phyloP scores from a whole-genome alignment of 2,329 filamentous ascomycete genomes.

The Apiospora aurea region DNA sequence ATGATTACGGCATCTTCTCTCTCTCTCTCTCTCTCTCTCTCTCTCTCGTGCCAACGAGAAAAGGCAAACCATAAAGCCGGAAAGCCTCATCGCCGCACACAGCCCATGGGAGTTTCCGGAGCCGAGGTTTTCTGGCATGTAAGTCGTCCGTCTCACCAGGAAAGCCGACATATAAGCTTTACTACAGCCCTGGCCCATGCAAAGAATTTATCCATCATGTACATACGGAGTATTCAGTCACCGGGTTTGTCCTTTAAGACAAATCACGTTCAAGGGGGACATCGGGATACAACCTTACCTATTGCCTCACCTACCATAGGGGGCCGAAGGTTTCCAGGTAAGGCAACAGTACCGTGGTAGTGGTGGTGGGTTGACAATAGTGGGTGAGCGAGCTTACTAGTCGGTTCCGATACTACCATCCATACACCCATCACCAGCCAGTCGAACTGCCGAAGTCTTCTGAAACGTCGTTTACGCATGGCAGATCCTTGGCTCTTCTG shows the following conservation, averaged over 20 bases:
- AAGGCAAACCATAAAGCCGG: background rate
- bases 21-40: too few relatives aligned
- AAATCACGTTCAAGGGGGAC: background rate
- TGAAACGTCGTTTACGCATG: slow-evolving; percentile 10
- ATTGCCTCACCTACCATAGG: background rate
- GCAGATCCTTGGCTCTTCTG: background rate
- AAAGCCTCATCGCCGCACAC: too few relatives aligned
- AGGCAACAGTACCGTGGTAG: background rate
- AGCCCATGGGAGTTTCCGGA: too few relatives aligned
- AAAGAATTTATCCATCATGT: background rate
- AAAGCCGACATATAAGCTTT: background rate
- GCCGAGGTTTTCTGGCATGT: too few relatives aligned
- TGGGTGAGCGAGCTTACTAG: background rate
- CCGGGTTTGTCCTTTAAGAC: background rate
- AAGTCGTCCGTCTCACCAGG: background rate
- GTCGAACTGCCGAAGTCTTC: background rate
- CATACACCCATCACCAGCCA: background rate
- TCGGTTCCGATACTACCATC: background rate
- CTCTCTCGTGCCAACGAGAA: too few relatives aligned
- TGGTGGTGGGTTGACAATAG: background rate
- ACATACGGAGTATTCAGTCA: background rate
- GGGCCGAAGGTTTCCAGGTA: background rate
- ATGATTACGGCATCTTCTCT: too few relatives aligned
- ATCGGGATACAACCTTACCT: background rate
- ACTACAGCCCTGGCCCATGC: background rate